Conservation (phyloP, 2,329 filamentous ascomycete genomes). For the Colletotrichum sp. region DNA sequence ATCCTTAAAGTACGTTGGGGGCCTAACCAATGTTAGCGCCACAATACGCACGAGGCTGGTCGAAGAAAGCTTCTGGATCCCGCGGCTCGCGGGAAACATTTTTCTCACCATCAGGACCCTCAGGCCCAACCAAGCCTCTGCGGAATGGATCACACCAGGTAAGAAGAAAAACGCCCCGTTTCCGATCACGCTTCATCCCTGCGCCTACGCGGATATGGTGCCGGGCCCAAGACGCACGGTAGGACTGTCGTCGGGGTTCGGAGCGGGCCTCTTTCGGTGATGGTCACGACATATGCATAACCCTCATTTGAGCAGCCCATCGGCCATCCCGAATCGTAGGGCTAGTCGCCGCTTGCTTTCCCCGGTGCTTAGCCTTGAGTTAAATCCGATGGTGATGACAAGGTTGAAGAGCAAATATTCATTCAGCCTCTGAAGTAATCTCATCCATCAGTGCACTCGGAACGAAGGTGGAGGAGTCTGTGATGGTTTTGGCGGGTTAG, state of each 20-base stretch:
- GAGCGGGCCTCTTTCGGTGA: slow-evolving; percentile 5
- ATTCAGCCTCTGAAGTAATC: not conserved
- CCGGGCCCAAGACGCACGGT: slow-evolving; percentile 3
- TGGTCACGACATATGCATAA: not conserved
- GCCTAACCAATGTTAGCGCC: not conserved
- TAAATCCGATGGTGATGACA: not conserved
- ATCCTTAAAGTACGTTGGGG: not conserved
- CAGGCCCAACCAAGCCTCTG: not conserved
- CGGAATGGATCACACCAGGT: not conserved
- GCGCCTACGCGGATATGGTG: slow-evolving; percentile 1
- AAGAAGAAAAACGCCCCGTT: not conserved
- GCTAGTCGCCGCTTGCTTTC: not conserved
- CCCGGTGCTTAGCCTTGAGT: not conserved
- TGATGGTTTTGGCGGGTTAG: not conserved
- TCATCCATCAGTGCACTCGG: not conserved
- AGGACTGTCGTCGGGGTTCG: slow-evolving; percentile 2
- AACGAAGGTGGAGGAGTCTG: not conserved
- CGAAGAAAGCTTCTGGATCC: not conserved
- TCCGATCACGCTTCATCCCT: not conserved
- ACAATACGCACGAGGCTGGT: not conserved
- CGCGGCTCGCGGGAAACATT: not conserved
- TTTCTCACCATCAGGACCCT: not conserved
- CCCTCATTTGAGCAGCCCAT: not conserved
- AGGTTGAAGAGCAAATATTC: not conserved
- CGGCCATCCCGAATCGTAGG: slow-evolving; percentile 1